Evolutionary conservation across 2,329 filamentous ascomycete species (phyloP), one percentile per base, ranked within the genome.

Genomic region (Fusarium verrucosum): DNA sequence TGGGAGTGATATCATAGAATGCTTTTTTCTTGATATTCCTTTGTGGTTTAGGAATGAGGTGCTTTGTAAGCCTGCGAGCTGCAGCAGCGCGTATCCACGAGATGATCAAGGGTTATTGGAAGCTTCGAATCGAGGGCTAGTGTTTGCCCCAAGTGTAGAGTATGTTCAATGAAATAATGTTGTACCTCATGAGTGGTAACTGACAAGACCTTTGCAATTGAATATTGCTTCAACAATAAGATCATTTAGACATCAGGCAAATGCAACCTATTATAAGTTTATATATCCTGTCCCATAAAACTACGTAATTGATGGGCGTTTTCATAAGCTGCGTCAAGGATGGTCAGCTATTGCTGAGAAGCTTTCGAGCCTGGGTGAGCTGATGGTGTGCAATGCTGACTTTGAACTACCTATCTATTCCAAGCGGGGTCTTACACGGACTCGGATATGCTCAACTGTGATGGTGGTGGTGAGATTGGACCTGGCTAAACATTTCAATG

Each of bases 301-400:
- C 14, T 32, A 8, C 7, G 14, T n/a, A 32, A 32, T 6, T n/a
- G 8, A 3, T 8, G 6, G 13, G 30, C 11, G 30, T 4, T n/a
- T 11, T 9, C 11, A 32, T 11, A 32, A 32, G 7, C 14, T 16
- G 16, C 13, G 7, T n/a, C 7, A 42, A 50, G 25, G 36, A 42
- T 32, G 10, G 11, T 23, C 16, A 41, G 9, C 38, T 11, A 42
- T 20, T 32, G 30, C 30, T n/a, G 8, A 7, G 14, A 14, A 32
- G 30, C 28, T 33, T 40, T 30, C 51, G 19, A 52, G 33, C 25
- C 19, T n/a, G 36, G 25, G 45, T 42, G 26, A 50, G 56, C 38
- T 50, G 41, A 61, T 44, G 50, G 23, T 32, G 36, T 42, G 23
- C 23, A 46, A 52, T 43, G 57, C 56, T 50, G 28, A 28, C 33